Base-by-base conservation (phyloP, 306 rosid species). In the Crotalaria pallida region DNA sequence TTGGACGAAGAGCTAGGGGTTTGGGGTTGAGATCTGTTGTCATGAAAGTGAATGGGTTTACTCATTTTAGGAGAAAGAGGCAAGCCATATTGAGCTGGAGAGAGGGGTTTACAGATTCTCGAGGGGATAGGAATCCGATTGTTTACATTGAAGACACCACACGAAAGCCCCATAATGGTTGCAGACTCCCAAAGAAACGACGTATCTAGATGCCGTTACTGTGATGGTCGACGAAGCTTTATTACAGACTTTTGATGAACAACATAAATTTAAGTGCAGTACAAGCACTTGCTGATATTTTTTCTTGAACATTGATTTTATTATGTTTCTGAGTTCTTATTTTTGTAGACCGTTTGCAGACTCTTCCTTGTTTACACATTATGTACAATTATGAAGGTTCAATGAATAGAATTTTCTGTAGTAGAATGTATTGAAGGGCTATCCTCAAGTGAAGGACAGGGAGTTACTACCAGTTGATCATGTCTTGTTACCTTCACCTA, bases 41-140 rank as follows among this genome's bases (percentile, higher is more conserved):
- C 38, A 77, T 92, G 88, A 87, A 82, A 76, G 96, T 92, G 69
- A 92, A 86, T 1, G 96, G 94, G 43, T 87, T 80, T 66, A 85
- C 88, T 18, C 81, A 70, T 52, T 92, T 89, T 61, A 82, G 81
- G 79, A 92, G 84, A 86, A 92, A 92, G 67, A 92, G 67, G 79
- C 86, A 83, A 53, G 96, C 97, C 1, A 83, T 91, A 72, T 11
- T 78, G 75, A 85, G 92, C 78, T 86, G 92, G 96, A 86, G 70
- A 76, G 96, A 86, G 12, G 96, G 96, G 10, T 88, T 77, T 47
- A 74, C 88, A 7, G 84, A 74, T 48, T 84, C 96, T 34, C 73
- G 76, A 56, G 75, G 71, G 52, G 87, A 58, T 60, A 66, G 56
- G 63, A 78, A 52, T 73, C 92, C 97, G 3, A 55, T 91, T 79